A percentile compares a stretch with the other conserved stretches of the same genome.
phyloP scores from a whole-genome alignment of 768 basidiomycete species.

The Mycena vulgaris region DNA sequence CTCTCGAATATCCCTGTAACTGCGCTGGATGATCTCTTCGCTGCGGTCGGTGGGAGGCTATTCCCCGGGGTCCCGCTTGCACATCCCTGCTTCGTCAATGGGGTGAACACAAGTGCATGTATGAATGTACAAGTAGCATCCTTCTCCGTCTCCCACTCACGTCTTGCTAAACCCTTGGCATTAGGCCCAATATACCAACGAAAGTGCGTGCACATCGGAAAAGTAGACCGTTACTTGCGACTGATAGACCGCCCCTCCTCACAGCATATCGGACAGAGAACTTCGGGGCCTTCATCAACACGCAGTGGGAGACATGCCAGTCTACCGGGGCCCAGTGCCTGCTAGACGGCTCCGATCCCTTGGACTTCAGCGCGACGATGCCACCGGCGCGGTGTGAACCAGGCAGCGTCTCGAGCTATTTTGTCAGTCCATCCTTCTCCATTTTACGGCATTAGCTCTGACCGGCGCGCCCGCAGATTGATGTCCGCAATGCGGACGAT shows the following conservation, averaged over 20 bases:
- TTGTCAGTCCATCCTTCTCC: slow-evolving; percentile 45
- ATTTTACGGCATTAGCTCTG: neutral
- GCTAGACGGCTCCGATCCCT: slow-evolving; percentile 55
- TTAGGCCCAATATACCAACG: slow-evolving; percentile 14
- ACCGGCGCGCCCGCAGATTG: slow-evolving; percentile 47
- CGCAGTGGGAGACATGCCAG: slow-evolving; percentile 73
- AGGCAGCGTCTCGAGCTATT: slow-evolving; percentile 57
- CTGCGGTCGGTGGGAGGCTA: slow-evolving; percentile 4
- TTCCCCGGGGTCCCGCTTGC: slow-evolving; percentile 8
- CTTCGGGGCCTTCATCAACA: slow-evolving; percentile 18
- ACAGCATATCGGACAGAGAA: slow-evolving; percentile 5
- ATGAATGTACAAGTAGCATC: neutral
- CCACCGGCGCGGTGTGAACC: slow-evolving; percentile 48
- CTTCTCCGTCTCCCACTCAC: too few relatives aligned
- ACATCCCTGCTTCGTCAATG: slow-evolving; percentile 5
- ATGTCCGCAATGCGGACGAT: slow-evolving; percentile 57
- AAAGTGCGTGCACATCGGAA: neutral
- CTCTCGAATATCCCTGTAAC: neutral
- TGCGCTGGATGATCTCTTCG: neutral
- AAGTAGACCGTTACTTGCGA: too few relatives aligned
- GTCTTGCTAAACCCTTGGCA: too few relatives aligned
- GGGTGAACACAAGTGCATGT: neutral
- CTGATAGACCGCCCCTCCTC: neutral
- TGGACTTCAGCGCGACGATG: slow-evolving; percentile 43
- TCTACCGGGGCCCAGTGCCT: slow-evolving; percentile 60